Percentiles rank a stretch among this genome's conserved stretches.
Conservation (phyloP, 345 rosid genomes). For the Corchorus olitorius region DNA sequence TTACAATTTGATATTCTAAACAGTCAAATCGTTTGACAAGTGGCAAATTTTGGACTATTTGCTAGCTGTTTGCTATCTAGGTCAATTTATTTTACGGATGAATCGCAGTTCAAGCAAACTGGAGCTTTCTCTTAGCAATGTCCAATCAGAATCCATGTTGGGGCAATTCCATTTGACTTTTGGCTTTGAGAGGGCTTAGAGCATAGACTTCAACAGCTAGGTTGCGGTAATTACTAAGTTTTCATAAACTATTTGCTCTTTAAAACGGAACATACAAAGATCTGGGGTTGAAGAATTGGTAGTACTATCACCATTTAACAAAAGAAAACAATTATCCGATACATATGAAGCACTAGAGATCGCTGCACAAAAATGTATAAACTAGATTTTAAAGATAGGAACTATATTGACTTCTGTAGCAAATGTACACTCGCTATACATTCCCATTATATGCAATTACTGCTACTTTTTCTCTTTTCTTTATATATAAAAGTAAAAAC, state of each 20-base stretch:
- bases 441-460: neutral
- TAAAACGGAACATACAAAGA: neutral
- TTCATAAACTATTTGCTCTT: neutral
- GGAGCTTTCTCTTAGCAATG: neutral
- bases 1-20: too few relatives aligned
- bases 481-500: neutral
- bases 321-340: neutral
- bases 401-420: neutral
- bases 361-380: neutral
- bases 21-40: too few relatives aligned
- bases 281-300: neutral
- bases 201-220: neutral
- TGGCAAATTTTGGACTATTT: too few relatives aligned
- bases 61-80: too few relatives aligned
- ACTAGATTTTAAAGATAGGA: neutral
- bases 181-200: conserved; percentile 7
- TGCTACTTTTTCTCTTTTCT: neutral
- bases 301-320: neutral
- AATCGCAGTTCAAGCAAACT: neutral
- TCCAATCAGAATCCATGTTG: neutral
- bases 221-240: neutral
- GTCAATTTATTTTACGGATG: neutral
- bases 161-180: conserved; percentile 10
- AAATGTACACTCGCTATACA: neutral
- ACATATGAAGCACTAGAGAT: neutral